Base-by-base conservation (phyloP, 148 eudicot genomes). In the Fagopyrum homotropicum region DNA sequence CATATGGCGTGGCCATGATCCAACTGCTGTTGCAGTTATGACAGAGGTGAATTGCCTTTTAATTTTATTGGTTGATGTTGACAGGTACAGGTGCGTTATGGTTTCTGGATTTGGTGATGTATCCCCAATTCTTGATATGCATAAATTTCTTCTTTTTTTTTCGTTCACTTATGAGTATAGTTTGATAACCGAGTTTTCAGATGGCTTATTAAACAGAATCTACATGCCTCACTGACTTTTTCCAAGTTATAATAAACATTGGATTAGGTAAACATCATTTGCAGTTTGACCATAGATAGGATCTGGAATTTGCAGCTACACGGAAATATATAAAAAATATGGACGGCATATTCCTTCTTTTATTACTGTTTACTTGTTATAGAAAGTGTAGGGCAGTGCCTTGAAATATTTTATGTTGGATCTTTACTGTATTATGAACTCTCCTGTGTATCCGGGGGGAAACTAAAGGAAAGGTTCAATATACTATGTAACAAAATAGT, bases 1-100 rank as follows among this genome's bases (percentile, higher is more conserved):
- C 77, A 89, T 95, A 45, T 95, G 99, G 99, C 94, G 97, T 78
- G 99, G 99, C 68, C 99, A 95, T 79, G 99, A 95, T 82, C 99
- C 99, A 51, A 95, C 99, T 46, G 78, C 99, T 77, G 99, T 95
- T 83, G 99, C 99, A 29, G 99, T 95, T 75, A 95, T 95, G 99
- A 95, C 97, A 17, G 99, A 95, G 96, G 99, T 90, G 43, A 12
- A 43, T 40, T 14, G 9, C 43, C 47, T 66, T 66, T 7, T 66
- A 14, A 11, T 26, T 35, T 14, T 64, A 15, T 40, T 40, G 46
- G 9, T 43, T 66, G 71, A 35, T 66, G 46, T 43, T 10, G 52
- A 22, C 22, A 17, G 22, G 60, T n/a, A 55, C n/a, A 3, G 12
- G 7, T 17, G 7, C 0, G 30, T 57, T 29, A 0, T 59, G 8